phyloP scores from a whole-genome alignment of 2,329 filamentous ascomycete genomes.

The Xylariaceae sp. region DNA sequence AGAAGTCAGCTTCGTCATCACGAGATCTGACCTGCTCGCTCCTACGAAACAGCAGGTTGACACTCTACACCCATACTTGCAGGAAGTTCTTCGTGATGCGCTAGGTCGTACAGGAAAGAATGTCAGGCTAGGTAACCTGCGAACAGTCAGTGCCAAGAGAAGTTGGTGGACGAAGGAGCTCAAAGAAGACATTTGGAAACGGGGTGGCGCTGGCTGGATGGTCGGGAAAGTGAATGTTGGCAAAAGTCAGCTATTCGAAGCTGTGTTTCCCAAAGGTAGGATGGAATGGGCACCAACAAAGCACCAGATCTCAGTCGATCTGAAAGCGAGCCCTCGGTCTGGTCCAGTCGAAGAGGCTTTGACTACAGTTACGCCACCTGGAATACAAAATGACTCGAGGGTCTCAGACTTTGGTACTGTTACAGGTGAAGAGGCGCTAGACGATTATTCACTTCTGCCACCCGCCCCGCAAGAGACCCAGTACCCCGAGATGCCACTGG shows the following conservation, averaged over 20 bases:
- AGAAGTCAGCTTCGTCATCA: constrained; percentile 87
- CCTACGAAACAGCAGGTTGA: constrained; percentile 83
- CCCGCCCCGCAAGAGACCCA: constrained; percentile 67
- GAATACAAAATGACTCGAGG: background rate
- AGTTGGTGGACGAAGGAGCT: constrained; percentile 88
- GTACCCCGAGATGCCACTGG: constrained; percentile 80
- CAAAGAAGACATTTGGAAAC: constrained; percentile 78
- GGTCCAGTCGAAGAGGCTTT: constrained; percentile 2
- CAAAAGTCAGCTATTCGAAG: constrained; percentile 87
- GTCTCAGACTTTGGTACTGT: constrained; percentile 23
- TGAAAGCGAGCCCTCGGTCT: constrained; percentile 19
- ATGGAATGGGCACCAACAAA: constrained; percentile 37
- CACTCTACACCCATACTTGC: constrained; percentile 77
- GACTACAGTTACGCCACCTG: constrained; percentile 3
- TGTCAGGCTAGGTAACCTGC: constrained; percentile 81
- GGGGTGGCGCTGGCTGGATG: constrained; percentile 88
- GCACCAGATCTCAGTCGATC: constrained; percentile 32
- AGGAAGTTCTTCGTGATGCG: constrained; percentile 70
- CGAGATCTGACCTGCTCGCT: constrained; percentile 79
- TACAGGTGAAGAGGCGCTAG: constrained; percentile 21
- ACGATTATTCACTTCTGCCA: constrained; percentile 63
- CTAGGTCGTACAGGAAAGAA: constrained; percentile 64
- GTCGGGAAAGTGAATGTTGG: constrained; percentile 98
- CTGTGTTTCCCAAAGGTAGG: constrained; percentile 75
- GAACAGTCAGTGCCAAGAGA: constrained; percentile 79